These are phyloP conservation scores for Trichothecium sympodiale DNA, from an alignment of 2,329 filamentous ascomycete genomes.

Conservation along the genomic window DNA sequence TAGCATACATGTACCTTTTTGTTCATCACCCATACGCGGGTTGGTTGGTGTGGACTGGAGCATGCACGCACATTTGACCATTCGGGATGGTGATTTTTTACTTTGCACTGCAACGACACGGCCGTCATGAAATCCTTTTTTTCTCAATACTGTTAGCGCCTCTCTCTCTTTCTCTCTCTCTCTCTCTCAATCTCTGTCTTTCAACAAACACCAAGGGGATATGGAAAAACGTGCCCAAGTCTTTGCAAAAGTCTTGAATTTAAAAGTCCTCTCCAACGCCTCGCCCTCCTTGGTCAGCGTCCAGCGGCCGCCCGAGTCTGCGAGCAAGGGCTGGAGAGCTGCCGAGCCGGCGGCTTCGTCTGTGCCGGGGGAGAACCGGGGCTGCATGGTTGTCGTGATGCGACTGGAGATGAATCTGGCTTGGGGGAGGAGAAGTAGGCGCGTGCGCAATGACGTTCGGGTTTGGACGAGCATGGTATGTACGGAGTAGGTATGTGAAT, in stretches of 20 bases:
- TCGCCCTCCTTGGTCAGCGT: constrained; percentile 35
- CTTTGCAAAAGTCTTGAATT: constrained; percentile 54
- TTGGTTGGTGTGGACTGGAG: not conserved
- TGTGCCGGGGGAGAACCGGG: constrained; percentile 33
- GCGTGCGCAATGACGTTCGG: no score
- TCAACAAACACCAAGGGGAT: no score
- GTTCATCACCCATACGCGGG: not conserved
- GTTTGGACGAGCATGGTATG: no score
- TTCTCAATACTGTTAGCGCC: no score
- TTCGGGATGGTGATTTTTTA: constrained; percentile 62
- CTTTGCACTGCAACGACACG: constrained; percentile 55
- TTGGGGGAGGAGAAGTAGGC: no score
- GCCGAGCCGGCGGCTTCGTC: constrained; percentile 25
- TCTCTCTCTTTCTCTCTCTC: no score
- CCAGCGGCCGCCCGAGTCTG: constrained; percentile 33
- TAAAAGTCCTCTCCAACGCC: constrained; percentile 48
- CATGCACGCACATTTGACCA: constrained; percentile 54
- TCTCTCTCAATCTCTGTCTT: no score
- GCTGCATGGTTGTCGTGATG: constrained; percentile 6
- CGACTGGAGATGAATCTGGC: no score
- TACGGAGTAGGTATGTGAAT: no score
- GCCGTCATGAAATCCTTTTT: constrained; percentile 68
- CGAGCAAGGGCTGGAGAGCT: constrained; percentile 28
- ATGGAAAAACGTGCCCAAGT: constrained; percentile 41
- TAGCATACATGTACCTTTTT: no score